phyloP scores from a whole-genome alignment of 306 rosid species.

The Herpetospermum pedunculosum region DNA sequence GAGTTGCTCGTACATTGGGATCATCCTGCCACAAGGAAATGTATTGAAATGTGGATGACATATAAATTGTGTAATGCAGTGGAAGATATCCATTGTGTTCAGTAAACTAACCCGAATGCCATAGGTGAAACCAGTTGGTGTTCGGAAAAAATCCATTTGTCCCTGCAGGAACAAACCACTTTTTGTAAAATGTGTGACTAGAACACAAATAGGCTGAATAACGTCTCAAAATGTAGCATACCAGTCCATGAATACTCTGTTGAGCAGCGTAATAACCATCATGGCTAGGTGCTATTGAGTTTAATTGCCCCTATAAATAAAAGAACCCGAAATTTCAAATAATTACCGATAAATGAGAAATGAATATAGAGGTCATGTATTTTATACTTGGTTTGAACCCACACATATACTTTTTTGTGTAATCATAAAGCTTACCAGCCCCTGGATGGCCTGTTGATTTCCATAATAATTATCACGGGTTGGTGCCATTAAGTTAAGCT shows the following conservation, averaged over 20 bases:
- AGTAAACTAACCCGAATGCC: conserved; percentile 71
- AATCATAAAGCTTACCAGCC: conserved; percentile 44
- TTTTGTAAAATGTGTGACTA: conserved; percentile 13
- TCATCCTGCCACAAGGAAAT: conserved; percentile 61
- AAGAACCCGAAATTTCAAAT: not conserved
- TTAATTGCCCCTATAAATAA: conserved; percentile 71
- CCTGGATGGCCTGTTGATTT: conserved; percentile 80
- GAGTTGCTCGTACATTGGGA: conserved; percentile 72
- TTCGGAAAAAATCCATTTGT: conserved; percentile 85
- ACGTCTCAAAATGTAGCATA: conserved; percentile 27
- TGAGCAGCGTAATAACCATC: conserved; percentile 77
- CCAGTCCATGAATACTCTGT: conserved; percentile 89
- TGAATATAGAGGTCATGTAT: not conserved
- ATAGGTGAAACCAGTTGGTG: conserved; percentile 52
- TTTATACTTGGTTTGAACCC: not conserved
- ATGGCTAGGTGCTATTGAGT: conserved; percentile 76
- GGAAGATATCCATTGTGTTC: not conserved
- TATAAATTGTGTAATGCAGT: not conserved
- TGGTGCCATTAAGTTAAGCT: conserved; percentile 91
- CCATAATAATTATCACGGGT: conserved; percentile 85
- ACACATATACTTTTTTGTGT: not conserved
- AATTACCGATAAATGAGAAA: not conserved
- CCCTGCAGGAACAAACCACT: conserved; percentile 48
- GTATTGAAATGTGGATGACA: conserved; percentile 10
- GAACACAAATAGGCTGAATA: conserved; percentile 12